These are phyloP conservation scores for Pistacia integerrima DNA, from an alignment of 345 rosid species.

Conservation along the genomic window DNA sequence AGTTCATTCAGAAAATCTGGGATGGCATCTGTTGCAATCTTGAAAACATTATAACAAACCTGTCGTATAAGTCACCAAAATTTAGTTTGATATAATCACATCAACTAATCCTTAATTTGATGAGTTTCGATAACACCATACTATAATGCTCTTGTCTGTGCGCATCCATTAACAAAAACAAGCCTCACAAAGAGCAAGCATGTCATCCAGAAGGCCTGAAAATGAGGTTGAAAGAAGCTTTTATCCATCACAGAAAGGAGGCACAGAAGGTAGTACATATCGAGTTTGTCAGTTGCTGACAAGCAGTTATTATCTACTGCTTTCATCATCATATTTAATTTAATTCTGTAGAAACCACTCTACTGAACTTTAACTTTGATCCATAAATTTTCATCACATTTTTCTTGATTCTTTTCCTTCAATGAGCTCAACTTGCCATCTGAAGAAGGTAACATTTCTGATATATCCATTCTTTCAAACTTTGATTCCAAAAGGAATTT, in stretches of 20 bases:
- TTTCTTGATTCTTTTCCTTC: conserved; percentile 5
- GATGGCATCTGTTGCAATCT: too few species aligned
- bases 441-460: conserved; percentile 23
- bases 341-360: conserved; percentile 47
- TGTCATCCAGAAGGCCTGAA: conserved; percentile 43
- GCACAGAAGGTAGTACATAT: conserved; percentile 11
- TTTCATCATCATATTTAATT: conserved; percentile 37
- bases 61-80: too few species aligned
- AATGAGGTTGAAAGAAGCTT: not conserved
- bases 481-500: conserved; percentile 39
- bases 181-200: conserved; percentile 34
- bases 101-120: too few species aligned
- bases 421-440: conserved; percentile 18
- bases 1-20: too few species aligned
- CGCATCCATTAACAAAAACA: too few species aligned
- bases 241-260: not conserved
- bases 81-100: too few species aligned
- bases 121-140: too few species aligned
- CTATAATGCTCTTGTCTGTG: too few species aligned
- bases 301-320: conserved; percentile 32
- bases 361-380: conserved; percentile 43
- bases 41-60: too few species aligned
- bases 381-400: conserved; percentile 26
- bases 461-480: too few species aligned
- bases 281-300: conserved; percentile 39